phyloP scores from a whole-genome alignment of 345 rosid species.

The Salix viminalis region DNA sequence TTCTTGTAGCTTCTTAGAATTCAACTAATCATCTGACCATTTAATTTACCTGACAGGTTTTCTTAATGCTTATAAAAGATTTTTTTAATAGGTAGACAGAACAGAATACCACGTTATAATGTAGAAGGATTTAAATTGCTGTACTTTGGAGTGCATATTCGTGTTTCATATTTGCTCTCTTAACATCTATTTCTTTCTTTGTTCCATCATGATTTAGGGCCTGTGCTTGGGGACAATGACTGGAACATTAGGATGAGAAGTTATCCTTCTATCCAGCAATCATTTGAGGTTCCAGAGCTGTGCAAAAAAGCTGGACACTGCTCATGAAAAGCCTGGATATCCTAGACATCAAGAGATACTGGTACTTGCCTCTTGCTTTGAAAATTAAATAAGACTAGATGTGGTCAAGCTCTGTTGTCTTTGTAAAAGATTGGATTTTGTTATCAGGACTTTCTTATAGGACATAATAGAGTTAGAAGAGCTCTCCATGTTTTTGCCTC shows the following conservation, averaged over 20 bases:
- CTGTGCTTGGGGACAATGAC: constrained; percentile 57
- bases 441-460: constrained; percentile 15
- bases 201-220: constrained; percentile 32
- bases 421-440: constrained; percentile 16
- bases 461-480: constrained; percentile 20
- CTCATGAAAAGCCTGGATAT: constrained; percentile 16
- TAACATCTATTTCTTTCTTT: constrained; percentile 2
- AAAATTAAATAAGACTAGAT: constrained; percentile 24
- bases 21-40: too few relatives aligned
- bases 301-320: not conserved
- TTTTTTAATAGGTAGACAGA: too few relatives aligned
- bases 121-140: not conserved
- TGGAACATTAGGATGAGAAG: constrained; percentile 4
- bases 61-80: too few relatives aligned
- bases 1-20: too few relatives aligned
- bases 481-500: constrained; percentile 5
- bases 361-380: constrained; percentile 16
- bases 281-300: constrained; percentile 12
- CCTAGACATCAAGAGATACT: constrained; percentile 1
- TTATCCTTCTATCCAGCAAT: constrained; percentile 8
- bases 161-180: not conserved
- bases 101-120: not conserved
- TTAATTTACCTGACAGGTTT: too few relatives aligned
- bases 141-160: not conserved
- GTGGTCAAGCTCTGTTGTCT: constrained; percentile 14